These are phyloP conservation scores for Penicillium parvum DNA, from an alignment of 495 filamentous ascomycete genomes.

Conservation along the genomic window DNA sequence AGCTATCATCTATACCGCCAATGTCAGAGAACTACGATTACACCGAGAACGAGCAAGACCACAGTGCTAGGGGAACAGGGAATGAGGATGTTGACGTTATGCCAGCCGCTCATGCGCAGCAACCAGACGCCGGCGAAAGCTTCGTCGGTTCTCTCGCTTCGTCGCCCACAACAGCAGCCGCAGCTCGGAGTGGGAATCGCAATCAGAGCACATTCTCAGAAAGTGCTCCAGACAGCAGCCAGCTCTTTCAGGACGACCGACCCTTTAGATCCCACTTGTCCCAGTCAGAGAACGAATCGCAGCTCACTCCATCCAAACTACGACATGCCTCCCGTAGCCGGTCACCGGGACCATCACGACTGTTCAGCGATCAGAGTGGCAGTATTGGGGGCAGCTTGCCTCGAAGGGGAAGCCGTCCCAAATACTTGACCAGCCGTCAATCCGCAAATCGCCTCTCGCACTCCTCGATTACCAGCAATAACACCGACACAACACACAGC, in stretches of 20 bases:
- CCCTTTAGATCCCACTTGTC: conserved; percentile 19
- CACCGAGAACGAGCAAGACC: conserved; percentile 22
- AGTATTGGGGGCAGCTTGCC: conserved; percentile 24
- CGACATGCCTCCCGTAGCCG: conserved; percentile 25
- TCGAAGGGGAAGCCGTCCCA: conserved; percentile 53
- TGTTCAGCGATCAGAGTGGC: conserved; percentile 30
- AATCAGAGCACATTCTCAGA: conserved; percentile 22
- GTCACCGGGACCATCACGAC: conserved; percentile 35
- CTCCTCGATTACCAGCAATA: conserved; percentile 65
- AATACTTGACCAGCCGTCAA: conserved; percentile 67
- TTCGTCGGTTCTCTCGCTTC: conserved; percentile 60
- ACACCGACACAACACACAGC: conserved; percentile 56
- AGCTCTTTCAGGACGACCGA: conserved; percentile 26
- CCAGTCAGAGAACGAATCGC: conserved; percentile 25
- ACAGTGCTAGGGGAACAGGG: conserved; percentile 3
- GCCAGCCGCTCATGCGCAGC: conserved; percentile 19
- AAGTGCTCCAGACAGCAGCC: conserved; percentile 14
- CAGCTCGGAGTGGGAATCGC: conserved; percentile 47
- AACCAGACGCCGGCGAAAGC: conserved; percentile 49
- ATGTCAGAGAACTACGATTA: conserved; percentile 22
- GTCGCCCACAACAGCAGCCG: conserved; percentile 62
- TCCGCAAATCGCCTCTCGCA: conserved; percentile 73
- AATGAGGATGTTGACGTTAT: conserved; percentile 23
- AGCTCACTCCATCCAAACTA: conserved; percentile 30
- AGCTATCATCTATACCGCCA: conserved; percentile 27